phyloP scores from a whole-genome alignment of 768 basidiomycete genomes.

The Boletus eberwhitei region DNA sequence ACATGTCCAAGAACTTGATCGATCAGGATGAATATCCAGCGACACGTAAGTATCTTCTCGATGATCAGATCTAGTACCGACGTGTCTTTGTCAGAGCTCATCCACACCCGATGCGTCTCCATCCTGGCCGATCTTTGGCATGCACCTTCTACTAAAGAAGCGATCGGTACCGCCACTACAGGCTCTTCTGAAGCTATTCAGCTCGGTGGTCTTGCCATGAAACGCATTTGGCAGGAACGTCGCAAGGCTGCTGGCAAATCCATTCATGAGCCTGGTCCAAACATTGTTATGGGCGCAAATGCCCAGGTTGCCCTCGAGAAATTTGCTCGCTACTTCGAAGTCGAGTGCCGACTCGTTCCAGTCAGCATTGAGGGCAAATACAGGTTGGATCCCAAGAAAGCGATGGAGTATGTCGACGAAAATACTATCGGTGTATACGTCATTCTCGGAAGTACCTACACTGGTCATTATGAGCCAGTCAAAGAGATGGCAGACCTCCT shows the following conservation, averaged over 20 bases:
- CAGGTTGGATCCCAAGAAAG: constrained; percentile 67
- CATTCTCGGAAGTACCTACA: constrained; percentile 55
- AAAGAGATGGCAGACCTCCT: constrained; percentile 78
- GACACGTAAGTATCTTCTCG: constrained; percentile 35
- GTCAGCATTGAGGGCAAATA: constrained; percentile 68
- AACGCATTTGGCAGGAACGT: constrained; percentile 66
- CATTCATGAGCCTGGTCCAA: constrained; percentile 63
- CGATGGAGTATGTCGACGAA: constrained; percentile 65
- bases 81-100: constrained; percentile 29
- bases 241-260: constrained; percentile 64
- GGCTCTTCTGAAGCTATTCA: constrained; percentile 72
- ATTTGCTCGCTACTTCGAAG: constrained; percentile 66
- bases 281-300: constrained; percentile 64
- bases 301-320: constrained; percentile 71
- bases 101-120: constrained; percentile 47
- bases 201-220: constrained; percentile 70
- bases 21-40: constrained; percentile 71
- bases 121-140: constrained; percentile 70
- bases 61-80: background rate
- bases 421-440: constrained; percentile 71
- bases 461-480: constrained; percentile 73
- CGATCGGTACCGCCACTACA: constrained; percentile 68
- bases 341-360: constrained; percentile 63
- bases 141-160: constrained; percentile 49
- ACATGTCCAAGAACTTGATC: constrained; percentile 64